phyloP scores from a whole-genome alignment of 495 filamentous ascomycete species.

The Xylaria acuta region DNA sequence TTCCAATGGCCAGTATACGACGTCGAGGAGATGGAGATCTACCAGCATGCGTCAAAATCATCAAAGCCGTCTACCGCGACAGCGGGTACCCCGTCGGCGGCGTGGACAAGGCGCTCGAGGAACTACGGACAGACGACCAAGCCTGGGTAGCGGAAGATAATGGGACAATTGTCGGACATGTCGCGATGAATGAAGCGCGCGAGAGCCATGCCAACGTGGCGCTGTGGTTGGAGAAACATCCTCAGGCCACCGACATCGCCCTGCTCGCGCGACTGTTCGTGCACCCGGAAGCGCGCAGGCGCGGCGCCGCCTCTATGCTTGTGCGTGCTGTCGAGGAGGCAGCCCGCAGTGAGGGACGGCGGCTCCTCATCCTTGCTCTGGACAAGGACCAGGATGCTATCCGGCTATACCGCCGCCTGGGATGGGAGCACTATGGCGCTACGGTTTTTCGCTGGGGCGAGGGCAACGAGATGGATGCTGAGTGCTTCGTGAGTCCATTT shows the following conservation, averaged over 20 bases:
- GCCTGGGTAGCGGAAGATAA: slow-evolving; percentile 93
- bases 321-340: slow-evolving; percentile 27
- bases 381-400: slow-evolving; percentile 33
- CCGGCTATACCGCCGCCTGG: slow-evolving; percentile 28
- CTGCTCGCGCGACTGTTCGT: slow-evolving; percentile 32
- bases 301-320: slow-evolving; percentile 25
- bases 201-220: slow-evolving; percentile 21
- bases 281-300: slow-evolving; percentile 22
- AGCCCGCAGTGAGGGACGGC: slow-evolving; percentile 7
- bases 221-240: slow-evolving; percentile 27
- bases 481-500: slow-evolving; percentile 25
- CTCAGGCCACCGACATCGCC: slow-evolving; percentile 4
- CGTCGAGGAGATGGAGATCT: slow-evolving; percentile 20
- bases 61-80: slow-evolving; percentile 23
- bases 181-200: slow-evolving; percentile 21
- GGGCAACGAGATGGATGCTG: slow-evolving; percentile 27
- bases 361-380: slow-evolving; percentile 27
- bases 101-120: slow-evolving; percentile 17
- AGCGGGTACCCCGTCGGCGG: slow-evolving; percentile 31
- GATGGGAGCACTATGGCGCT: slow-evolving; percentile 28
- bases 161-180: slow-evolving; percentile 59
- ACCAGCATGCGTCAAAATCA: slow-evolving; percentile 22
- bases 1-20: slow-evolving; percentile 23
- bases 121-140: slow-evolving; percentile 71
- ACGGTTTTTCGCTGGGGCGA: slow-evolving; percentile 26